Base-by-base conservation (phyloP, 2,329 filamentous ascomycete species). In the Arthrobotrys megalospora region DNA sequence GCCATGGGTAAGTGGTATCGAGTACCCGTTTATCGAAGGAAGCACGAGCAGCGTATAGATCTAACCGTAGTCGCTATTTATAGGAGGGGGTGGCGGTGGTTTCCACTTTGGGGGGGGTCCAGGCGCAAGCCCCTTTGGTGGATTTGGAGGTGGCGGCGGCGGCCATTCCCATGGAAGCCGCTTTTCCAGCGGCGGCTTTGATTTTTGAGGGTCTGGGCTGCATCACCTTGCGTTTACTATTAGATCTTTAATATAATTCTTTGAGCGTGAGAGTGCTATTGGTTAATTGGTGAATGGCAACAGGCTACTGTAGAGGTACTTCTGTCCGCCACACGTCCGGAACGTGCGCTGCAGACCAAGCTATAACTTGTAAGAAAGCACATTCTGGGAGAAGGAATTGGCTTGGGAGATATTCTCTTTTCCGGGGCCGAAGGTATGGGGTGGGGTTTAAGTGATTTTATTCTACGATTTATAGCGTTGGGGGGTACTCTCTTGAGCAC, bases 11-110 rank as follows among this genome's bases (percentile, higher is more conserved):
- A 72, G 62, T 47, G 34, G n/a, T 58, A n/a, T 64, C 12, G 24
- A 48, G 47, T 97, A 87, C 91, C 93, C 81, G 92, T 92, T 80
- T 88, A 92, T 58, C 16, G n/a, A 16, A 62, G 10, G 32, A 41
- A 55, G 48, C 7, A 53, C 28, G 1, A 24, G 14, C n/a, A 32
- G 14, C 38, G 16, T 14, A n/a, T 38, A 21, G 50, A 43, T 77
- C 65, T 76, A 65, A 76, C 60, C 3, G 47, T 41, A 53, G 47
- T 28, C 36, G 24, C 50, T 47, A 63, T 24, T 43, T 60, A 16
- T 55, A 62, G 69, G 66, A 60, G 76, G 67, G 8, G 75, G 73
- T 21, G 67, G 64, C 5, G 58, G 69, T 1, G 65, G 66, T 11
- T 80, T 77, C 53, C 75, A 77, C 36, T 73, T 67, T 21, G 65